phyloP scores from a whole-genome alignment of 345 rosid species.

The Isatis tinctoria region DNA sequence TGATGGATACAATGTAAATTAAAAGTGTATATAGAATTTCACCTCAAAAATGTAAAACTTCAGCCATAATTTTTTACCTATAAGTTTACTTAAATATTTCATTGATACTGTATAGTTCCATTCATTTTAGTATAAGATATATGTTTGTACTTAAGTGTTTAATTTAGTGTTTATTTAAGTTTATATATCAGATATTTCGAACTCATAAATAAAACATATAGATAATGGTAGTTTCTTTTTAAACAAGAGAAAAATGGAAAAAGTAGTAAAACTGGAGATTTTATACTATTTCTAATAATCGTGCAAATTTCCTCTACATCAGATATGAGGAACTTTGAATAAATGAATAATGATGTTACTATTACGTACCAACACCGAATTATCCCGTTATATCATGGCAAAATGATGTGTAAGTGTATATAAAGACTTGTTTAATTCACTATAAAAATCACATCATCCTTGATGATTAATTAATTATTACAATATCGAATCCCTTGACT shows the following conservation, averaged over 20 bases:
- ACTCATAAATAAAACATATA: background rate
- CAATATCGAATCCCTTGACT: slow-evolving; percentile 39
- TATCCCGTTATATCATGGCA: background rate
- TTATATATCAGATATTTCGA: background rate
- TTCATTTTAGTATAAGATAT: background rate
- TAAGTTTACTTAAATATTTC: background rate
- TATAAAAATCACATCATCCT: background rate
- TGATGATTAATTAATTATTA: slow-evolving; percentile 20
- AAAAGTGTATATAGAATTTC: background rate
- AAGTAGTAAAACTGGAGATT: background rate
- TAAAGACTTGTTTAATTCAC: slow-evolving; percentile 13
- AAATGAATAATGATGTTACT: background rate
- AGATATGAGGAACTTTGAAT: background rate
- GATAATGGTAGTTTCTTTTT: too few species aligned
- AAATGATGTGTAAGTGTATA: slow-evolving; percentile 6
- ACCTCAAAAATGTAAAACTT: background rate
- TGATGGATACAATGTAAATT: background rate
- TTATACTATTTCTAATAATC: background rate
- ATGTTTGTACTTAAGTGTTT: background rate
- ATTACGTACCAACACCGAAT: background rate
- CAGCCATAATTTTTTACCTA: background rate
- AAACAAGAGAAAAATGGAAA: background rate
- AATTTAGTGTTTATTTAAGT: background rate
- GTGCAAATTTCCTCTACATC: background rate
- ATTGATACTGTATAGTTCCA: background rate